Percentiles rank a stretch among this genome's conserved stretches.
Evolutionary conservation across 139 green algal species (phyloP).

Genomic region (Auxenochlorella protothecoides): DNA sequence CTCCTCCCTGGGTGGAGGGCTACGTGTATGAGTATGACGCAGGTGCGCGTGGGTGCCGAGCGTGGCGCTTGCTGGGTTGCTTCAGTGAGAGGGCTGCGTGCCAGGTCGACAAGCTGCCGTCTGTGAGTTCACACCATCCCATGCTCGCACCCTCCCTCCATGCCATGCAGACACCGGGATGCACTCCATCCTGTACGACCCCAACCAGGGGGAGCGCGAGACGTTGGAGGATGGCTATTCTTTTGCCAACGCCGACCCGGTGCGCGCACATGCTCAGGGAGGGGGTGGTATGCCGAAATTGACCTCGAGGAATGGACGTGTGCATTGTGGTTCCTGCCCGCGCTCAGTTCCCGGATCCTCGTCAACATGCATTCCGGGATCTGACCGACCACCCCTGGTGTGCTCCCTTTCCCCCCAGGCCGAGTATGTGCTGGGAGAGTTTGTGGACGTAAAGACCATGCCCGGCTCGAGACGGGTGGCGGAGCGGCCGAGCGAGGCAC

Average conservation of each 20-base stretch:
- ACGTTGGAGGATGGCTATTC: conserved; percentile 21
- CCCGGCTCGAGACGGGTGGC: conserved; percentile 16
- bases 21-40: conserved; percentile 31
- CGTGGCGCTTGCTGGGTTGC: not conserved
- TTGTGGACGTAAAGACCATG: conserved; percentile 12
- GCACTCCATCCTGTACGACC: conserved; percentile 29
- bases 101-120: not conserved
- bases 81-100: not conserved
- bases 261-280: not conserved
- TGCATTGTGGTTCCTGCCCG: not conserved
- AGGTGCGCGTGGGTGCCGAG: not conserved
- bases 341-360: no score
- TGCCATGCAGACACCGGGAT: conserved; percentile 1
- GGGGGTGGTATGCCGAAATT: not conserved
- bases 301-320: not conserved
- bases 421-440: conserved; percentile 26
- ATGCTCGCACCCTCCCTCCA: no score
- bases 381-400: no score
- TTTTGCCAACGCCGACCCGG: conserved; percentile 9
- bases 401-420: not conserved
- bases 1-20: conserved; percentile 29
- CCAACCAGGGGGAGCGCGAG: conserved; percentile 19
- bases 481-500: not conserved
- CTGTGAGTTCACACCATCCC: no score
- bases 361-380: no score